Base-by-base conservation (phyloP, 2,329 filamentous ascomycete species). In the Nakataea oryzae region DNA sequence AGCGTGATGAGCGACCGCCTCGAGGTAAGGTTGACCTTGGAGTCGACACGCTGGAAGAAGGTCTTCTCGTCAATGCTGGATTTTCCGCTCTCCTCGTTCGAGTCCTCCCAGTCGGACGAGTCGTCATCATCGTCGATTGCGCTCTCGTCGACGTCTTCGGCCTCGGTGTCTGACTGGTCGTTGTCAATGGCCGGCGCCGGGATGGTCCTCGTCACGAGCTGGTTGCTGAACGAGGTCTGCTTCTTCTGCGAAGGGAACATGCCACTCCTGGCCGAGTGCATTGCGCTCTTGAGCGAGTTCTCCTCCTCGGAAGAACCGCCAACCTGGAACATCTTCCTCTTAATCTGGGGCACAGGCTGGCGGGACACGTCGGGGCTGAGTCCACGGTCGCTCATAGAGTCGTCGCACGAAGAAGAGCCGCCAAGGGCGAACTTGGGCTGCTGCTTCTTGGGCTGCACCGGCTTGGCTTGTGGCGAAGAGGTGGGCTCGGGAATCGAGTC, bases 21-120 rank as follows among this genome's bases (percentile, higher is more conserved):
- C 1, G 93, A 96, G 2, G 89, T 88, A 29, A 97, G 80, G 70
- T 96, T 91, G 9, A 87, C 86, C 73, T 87, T 87, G 54, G 93
- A 97, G 73, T 96, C 91, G 59, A 97, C 92, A 11, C 95, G 89
- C 74, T 93, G 87, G 81, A 99, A 99, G 69, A 91, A 81, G 26
- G 85, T 83, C 70, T 85, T 87, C 64, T 95, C 89, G 65, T 95
- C 90, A 60, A 92, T 82, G 71, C 90, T 96, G 1, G 90, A 90
- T 67, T 90, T 89, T 63, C 87, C 89, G 71, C 89, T 95, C 68
- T 96, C 90, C 65, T 90, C 89, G 27, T 90, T 85, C 0, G 88
- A 91, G 69, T 84, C 79, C 69, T 88, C 81, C 78, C 84, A 83
- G 62, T 85, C 84, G 59, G 75, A 84, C 63, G 73, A 80, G 64